Evolutionary conservation across 257 asterid genomes (phyloP).

Genomic region (Orobanche coerulescens): DNA sequence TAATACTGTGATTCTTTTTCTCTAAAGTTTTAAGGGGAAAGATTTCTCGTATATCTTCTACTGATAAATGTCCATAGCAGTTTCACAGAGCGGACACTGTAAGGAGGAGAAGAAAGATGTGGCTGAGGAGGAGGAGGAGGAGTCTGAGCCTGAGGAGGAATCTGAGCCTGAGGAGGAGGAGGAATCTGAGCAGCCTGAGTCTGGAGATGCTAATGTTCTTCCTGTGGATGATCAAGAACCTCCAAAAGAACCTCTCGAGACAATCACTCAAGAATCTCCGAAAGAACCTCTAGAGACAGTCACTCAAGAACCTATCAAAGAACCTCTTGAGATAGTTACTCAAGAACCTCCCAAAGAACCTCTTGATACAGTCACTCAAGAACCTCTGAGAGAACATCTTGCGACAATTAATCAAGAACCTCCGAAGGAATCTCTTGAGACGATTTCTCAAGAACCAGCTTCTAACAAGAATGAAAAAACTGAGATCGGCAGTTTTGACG

Average conservation of each 20-base stretch:
- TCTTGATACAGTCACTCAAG: no score
- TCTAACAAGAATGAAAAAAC: constrained; percentile 30
- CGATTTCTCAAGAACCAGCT: constrained; percentile 26
- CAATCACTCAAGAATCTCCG: no score
- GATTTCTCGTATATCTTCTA: background rate
- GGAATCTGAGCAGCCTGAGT: no score
- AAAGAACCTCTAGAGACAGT: no score
- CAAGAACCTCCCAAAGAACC: no score
- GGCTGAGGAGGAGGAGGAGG: constrained; percentile 22
- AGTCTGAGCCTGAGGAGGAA: background rate
- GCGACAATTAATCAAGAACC: constrained; percentile 32
- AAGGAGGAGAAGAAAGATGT: constrained; percentile 5
- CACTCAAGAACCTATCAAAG: no score
- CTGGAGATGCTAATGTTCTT: background rate
- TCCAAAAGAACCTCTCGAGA: background rate
- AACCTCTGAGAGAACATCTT: constrained; percentile 3
- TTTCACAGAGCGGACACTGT: constrained; percentile 30
- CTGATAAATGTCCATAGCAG: constrained; percentile 16
- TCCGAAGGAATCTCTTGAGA: constrained; percentile 23
- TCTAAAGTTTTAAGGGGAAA: background rate
- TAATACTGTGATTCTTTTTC: background rate
- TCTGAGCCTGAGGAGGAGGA: constrained; percentile 21
- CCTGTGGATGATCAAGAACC: constrained; percentile 28
- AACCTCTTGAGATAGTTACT: no score
- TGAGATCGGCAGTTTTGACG: constrained; percentile 23